These are phyloP conservation scores for Sporothrix brunneoviolacea DNA, from an alignment of 2,329 filamentous ascomycete species.

Conservation along the genomic window DNA sequence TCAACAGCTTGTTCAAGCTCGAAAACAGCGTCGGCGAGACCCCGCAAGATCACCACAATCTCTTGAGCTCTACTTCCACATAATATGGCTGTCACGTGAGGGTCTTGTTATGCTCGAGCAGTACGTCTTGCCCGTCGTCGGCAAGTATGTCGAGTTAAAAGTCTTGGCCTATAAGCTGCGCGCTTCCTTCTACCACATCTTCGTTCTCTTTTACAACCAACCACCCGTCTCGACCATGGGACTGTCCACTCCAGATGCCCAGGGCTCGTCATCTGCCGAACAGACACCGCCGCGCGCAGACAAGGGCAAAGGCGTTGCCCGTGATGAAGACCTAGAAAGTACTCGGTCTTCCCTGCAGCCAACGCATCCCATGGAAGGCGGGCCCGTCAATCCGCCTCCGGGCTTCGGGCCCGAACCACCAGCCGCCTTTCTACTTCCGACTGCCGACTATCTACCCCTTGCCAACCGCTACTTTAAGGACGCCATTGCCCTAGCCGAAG, in stretches of 20 bases:
- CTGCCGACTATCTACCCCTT: constrained; percentile 73
- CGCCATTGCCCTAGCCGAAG: constrained; percentile 66
- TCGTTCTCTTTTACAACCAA: constrained; percentile 91
- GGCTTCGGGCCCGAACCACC: constrained; percentile 45
- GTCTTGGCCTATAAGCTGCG: constrained; percentile 87
- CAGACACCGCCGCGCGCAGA: constrained; percentile 32
- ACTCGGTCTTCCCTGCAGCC: constrained; percentile 38
- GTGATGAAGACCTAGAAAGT: constrained; percentile 31
- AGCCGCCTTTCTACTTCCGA: constrained; percentile 72
- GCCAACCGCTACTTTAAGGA: constrained; percentile 75
- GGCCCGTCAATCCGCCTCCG: constrained; percentile 50
- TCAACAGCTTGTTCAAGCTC: constrained; percentile 72
- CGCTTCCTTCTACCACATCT: constrained; percentile 93
- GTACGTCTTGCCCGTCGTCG: constrained; percentile 80
- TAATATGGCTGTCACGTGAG: constrained; percentile 91
- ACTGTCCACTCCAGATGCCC: constrained; percentile 41
- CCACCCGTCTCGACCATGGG: constrained; percentile 64
- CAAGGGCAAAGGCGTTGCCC: constrained; percentile 45
- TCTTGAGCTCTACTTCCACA: constrained; percentile 75
- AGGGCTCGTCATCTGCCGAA: constrained; percentile 27
- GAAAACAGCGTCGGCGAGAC: constrained; percentile 77
- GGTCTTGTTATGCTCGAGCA: constrained; percentile 81
- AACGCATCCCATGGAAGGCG: constrained; percentile 48
- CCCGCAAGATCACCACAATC: constrained; percentile 70
- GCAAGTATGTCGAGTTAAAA: constrained; percentile 72